Evolutionary conservation across 768 basidiomycete species (phyloP).

Genomic region (Calocybe gangraenosa): DNA sequence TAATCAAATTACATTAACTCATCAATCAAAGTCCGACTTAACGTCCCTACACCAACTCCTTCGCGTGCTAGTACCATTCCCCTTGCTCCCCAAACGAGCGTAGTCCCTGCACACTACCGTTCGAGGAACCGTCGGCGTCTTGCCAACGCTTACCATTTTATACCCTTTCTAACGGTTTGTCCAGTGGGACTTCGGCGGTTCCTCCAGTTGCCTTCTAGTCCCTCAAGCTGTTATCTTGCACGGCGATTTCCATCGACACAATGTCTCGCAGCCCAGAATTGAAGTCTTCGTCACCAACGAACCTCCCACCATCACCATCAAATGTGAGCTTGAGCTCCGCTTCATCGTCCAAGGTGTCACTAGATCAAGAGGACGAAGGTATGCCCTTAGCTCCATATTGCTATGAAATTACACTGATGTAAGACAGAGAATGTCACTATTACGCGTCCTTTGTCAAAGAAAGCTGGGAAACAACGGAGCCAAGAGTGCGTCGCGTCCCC

Average conservation of each 20-base stretch:
- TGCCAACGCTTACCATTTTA: slow-evolving; percentile 37
- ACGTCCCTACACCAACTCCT: too few relatives aligned
- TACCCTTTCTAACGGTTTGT: slow-evolving; percentile 36
- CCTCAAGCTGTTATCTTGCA: slow-evolving; percentile 19
- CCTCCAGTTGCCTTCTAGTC: slow-evolving; percentile 29
- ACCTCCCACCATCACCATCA: slow-evolving; percentile 35
- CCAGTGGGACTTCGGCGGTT: slow-evolving; percentile 52
- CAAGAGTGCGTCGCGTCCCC: slow-evolving; percentile 55
- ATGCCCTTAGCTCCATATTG: slow-evolving; percentile 16
- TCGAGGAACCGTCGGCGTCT: slow-evolving; percentile 48
- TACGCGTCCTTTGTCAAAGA: slow-evolving; percentile 44
- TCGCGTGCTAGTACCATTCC: slow-evolving; percentile 15
- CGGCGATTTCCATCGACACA: slow-evolving; percentile 32
- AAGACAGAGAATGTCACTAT: slow-evolving; percentile 68
- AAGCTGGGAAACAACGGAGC: slow-evolving; percentile 51
- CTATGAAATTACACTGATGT: slow-evolving; percentile 13
- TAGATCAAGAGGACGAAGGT: slow-evolving; percentile 66
- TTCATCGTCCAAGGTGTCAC: slow-evolving; percentile 53
- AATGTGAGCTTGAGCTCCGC: slow-evolving; percentile 30
- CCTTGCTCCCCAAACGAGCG: slow-evolving; percentile 13
- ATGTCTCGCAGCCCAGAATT: slow-evolving; percentile 29
- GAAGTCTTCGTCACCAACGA: slow-evolving; percentile 28
- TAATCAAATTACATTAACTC: too few relatives aligned
- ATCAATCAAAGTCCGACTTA: too few relatives aligned
- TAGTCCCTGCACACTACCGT: slow-evolving; percentile 20